Conservation (phyloP, 202 grass and related monocot genomes). For the Saccharum hybrid region DNA sequence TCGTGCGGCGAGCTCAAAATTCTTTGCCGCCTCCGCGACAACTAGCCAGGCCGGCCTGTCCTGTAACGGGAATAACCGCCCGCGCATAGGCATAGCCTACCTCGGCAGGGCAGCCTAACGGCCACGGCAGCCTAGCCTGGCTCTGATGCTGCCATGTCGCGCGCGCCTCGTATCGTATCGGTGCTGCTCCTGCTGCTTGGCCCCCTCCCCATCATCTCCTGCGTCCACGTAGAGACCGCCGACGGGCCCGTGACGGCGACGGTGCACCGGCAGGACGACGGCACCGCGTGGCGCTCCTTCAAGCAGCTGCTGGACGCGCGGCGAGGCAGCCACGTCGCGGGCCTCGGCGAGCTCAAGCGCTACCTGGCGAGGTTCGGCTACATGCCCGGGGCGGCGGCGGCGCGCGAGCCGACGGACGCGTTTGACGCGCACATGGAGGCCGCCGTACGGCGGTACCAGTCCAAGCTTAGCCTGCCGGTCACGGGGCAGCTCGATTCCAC, state of each 20-base stretch:
- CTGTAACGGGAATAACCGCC: constrained; percentile 58
- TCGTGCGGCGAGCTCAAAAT: constrained; percentile 22
- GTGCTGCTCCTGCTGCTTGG: background rate
- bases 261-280: background rate
- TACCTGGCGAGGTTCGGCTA: constrained; percentile 85
- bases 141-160: constrained; percentile 54
- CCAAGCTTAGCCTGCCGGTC: constrained; percentile 55
- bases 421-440: constrained; percentile 79
- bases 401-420: constrained; percentile 46
- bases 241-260: background rate
- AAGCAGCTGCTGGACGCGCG: constrained; percentile 54
- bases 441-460: constrained; percentile 72
- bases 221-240: constrained; percentile 13
- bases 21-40: constrained; percentile 36
- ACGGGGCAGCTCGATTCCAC: constrained; percentile 67
- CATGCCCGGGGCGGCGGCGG: constrained; percentile 29
- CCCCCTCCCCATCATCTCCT: constrained; percentile 1
- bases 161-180: constrained; percentile 8
- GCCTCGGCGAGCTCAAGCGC: constrained; percentile 65
- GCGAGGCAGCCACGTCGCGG: constrained; percentile 61
- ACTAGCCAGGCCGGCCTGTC: background rate
- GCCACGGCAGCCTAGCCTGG: constrained; percentile 6
- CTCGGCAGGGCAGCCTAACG: constrained; percentile 15
- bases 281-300: constrained; percentile 56
- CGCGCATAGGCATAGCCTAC: constrained; percentile 16